Evolutionary conservation across 2,329 filamentous ascomycete genomes (phyloP), one percentile per base, ranked within the genome.

Genomic region (Venturia pyrina): DNA sequence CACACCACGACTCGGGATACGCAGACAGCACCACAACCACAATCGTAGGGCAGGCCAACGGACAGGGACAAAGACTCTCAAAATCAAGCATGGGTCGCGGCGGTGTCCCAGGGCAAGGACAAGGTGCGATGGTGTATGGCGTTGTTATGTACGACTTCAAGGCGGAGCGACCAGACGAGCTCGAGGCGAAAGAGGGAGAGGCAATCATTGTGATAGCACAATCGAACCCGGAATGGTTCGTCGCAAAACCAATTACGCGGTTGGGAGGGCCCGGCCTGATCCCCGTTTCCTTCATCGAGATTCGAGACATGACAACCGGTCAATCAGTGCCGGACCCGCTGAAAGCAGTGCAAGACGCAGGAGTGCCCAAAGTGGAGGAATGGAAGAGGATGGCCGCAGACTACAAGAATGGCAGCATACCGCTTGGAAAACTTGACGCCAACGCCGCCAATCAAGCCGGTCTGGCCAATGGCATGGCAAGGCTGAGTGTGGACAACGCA

Each of bases 331-430:
- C 84, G 21, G 91, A 98, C 75, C 87, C 93, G 0, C 82, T 90
- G 34, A 93, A 93, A 40, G 93, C 95, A 0, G 91, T 99, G 66
- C 86, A 87, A 71, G 87, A 88, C 71, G 95, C 95, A 1, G 93
- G 93, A 24, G 93, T 99, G 8, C 95, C 95, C 15, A 89, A 88
- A 72, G 95, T 99, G 3, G 95, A 99, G 74, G 95, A 99, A 73
- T 99, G 95, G 95, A 99, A 99, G 81, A 96, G 96, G 79, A 97
- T 97, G 91, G 93, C 95, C 0, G 93, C 93, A 66, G 93, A 97
- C 69, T 99, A 99, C 79, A 99, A 99, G 81, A 97, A 98, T 75
- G 96, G 93, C 76, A 98, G 95, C 78, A 98, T 99, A 74, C 93
- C 93, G 0, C 81, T 99, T 53, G 95, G 95, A 70, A 96, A 93